Evolutionary conservation across 345 rosid species (phyloP), one percentile per base, ranked within the genome.

Genomic region (Arabidopsis arenosa): DNA sequence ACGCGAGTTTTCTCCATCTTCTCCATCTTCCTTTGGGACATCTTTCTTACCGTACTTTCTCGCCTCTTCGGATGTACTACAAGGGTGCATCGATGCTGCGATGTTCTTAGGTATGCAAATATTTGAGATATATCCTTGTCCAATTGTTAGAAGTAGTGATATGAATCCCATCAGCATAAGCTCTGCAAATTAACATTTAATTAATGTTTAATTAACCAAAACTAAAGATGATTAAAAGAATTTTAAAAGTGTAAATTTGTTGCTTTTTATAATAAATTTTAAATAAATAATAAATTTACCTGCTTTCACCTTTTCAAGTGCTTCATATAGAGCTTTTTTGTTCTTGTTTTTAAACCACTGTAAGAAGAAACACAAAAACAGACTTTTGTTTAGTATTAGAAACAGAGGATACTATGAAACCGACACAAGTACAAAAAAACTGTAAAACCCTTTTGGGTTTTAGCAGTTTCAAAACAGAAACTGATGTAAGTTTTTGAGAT

Each of bases 271-370:
- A 60, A 32, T 56, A 5, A 3, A 13, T 5, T 36, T n/a, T 15
- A 3, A 15, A 3, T 2, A 18, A 35, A 11, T n/a, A 54, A 1
- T 9, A n/a, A 9, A 8, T 2, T 80, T 76, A 93, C 98, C 98
- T 71, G 93, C 88, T 80, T 95, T 95, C 48, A 95, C 80, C 72
- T 95, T 95, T 73, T 89, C 99, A n/a, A 95, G 90, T 12, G 98
- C 88, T 71, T 95, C 99, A 41, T 56, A 86, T 2, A 93, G 74
- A 75, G 94, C 96, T 70, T 83, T 82, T 73, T 86, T 92, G 67
- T 81, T 81, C 77, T 81, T 89, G 64, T 59, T 89, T 66, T 79
- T 80, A 37, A 95, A 73, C 93, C 93, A 90, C 99, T 95, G 84
- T 55, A 14, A 55, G 1, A 18, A 74, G 26, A n/a, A 5, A 7